phyloP scores from a whole-genome alignment of 176 grass and related monocot genomes.

The Canna indica region DNA sequence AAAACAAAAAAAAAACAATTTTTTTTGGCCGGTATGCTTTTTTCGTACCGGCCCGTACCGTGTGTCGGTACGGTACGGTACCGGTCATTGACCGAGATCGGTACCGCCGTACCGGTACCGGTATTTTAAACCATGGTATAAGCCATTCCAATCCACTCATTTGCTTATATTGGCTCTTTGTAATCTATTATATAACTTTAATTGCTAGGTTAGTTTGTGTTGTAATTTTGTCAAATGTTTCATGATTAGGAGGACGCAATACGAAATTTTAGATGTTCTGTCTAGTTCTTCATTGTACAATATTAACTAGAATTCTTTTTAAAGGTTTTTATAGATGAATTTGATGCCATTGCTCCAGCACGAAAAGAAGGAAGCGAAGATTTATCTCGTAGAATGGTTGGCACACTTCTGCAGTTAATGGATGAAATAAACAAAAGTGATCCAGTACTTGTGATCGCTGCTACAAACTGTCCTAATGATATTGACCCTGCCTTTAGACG shows the following conservation, averaged over 20 bases:
- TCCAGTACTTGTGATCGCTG: slow-evolving; percentile 71
- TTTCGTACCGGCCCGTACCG: too few relatives aligned
- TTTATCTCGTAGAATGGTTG: slow-evolving; percentile 85
- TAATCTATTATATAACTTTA: not conserved
- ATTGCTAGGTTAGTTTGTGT: not conserved
- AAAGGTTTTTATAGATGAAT: slow-evolving; percentile 94
- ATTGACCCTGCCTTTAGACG: slow-evolving; percentile 78
- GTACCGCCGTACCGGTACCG: too few relatives aligned
- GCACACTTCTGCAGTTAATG: slow-evolving; percentile 76
- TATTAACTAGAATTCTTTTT: slow-evolving; percentile 1
- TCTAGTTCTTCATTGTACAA: not conserved
- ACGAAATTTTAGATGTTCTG: not conserved
- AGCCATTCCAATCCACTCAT: too few relatives aligned
- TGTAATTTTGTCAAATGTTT: not conserved
- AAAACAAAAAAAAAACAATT: too few relatives aligned
- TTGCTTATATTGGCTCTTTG: too few relatives aligned
- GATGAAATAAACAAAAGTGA: slow-evolving; percentile 70
- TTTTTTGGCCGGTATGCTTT: too few relatives aligned
- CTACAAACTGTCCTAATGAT: slow-evolving; percentile 75
- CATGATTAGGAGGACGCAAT: not conserved
- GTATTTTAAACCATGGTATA: too few relatives aligned
- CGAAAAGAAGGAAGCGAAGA: slow-evolving; percentile 68
- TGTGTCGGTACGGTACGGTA: too few relatives aligned
- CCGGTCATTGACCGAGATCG: too few relatives aligned
- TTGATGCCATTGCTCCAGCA: slow-evolving; percentile 96